Evolutionary conservation across 148 eudicot species (phyloP).

Genomic region (Rhododendron henanense): DNA sequence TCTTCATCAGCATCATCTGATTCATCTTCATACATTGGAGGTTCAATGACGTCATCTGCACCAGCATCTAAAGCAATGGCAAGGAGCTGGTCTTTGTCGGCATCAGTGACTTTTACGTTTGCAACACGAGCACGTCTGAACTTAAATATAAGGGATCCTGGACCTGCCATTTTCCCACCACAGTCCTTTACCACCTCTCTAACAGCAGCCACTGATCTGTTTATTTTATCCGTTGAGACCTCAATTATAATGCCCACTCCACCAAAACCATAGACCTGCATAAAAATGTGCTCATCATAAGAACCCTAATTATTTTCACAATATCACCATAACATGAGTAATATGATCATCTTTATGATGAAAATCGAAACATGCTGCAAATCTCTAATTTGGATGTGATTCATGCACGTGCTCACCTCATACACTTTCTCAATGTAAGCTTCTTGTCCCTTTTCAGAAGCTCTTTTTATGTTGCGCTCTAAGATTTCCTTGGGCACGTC

Average conservation of each 20-base stretch:
- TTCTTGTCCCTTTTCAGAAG: slow-evolving; percentile 96
- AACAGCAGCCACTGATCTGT: slow-evolving; percentile 70
- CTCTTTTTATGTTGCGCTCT: slow-evolving; percentile 93
- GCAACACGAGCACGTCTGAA: slow-evolving; percentile 78
- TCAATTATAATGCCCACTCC: slow-evolving; percentile 92
- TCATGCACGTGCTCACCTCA: slow-evolving; percentile 41
- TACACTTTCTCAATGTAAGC: slow-evolving; percentile 82
- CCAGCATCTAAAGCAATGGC: slow-evolving; percentile 90
- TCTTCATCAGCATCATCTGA: slow-evolving; percentile 55
- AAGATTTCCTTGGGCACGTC: slow-evolving; percentile 92
- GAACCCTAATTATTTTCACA: background rate
- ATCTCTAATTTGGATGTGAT: slow-evolving; percentile 2
- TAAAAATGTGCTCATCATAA: background rate
- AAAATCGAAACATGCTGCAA: background rate
- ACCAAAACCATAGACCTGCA: slow-evolving; percentile 91
- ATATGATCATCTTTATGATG: background rate
- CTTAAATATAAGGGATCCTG: slow-evolving; percentile 90
- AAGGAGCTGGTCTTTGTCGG: slow-evolving; percentile 73
- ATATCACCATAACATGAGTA: background rate
- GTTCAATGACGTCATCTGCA: slow-evolving; percentile 91
- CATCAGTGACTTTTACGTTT: slow-evolving; percentile 64
- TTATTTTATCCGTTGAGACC: slow-evolving; percentile 74
- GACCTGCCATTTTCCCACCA: slow-evolving; percentile 97
- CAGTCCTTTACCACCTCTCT: slow-evolving; percentile 79
- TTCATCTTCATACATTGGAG: slow-evolving; percentile 47